Percentiles rank a stretch among this genome's conserved stretches.
phyloP scores from a whole-genome alignment of 495 filamentous ascomycete species.

The Mytilinidion resinicola region DNA sequence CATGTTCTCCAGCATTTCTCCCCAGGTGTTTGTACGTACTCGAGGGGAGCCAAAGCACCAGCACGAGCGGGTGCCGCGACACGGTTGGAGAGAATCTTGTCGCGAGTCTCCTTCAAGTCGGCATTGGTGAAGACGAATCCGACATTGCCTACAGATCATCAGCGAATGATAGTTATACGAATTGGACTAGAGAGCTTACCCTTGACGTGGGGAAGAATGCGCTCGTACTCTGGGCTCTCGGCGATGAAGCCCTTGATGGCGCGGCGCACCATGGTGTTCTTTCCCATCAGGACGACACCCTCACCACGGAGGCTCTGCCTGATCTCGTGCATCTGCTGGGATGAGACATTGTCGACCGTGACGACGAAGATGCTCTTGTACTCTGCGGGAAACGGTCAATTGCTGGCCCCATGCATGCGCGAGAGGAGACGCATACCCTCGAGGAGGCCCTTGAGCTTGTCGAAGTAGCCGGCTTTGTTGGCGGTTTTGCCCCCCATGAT shows the following conservation, averaged over 20 bases:
- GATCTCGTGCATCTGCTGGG: slow-evolving; percentile 99
- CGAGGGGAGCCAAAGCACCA: slow-evolving; percentile 84
- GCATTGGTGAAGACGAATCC: slow-evolving; percentile 99
- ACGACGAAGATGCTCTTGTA: slow-evolving; percentile 98
- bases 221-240: slow-evolving; percentile 94
- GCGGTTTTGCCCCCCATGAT: slow-evolving; percentile 98
- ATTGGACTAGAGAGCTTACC: slow-evolving; percentile 41
- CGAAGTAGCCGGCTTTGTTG: slow-evolving; percentile 97
- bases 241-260: slow-evolving; percentile 89
- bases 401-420: too few relatives aligned
- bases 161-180: neutral
- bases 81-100: slow-evolving; percentile 93
- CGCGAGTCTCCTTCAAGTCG: slow-evolving; percentile 84
- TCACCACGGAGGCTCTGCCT: slow-evolving; percentile 68
- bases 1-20: too few relatives aligned
- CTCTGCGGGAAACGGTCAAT: slow-evolving; percentile 33
- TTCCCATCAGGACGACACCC: slow-evolving; percentile 95
- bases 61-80: slow-evolving; percentile 95
- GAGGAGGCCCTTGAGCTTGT: slow-evolving; percentile 84
- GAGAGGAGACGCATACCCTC: neutral
- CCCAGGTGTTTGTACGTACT: slow-evolving; percentile 33
- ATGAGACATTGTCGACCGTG: slow-evolving; percentile 61
- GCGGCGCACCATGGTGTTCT: slow-evolving; percentile 99
- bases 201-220: slow-evolving; percentile 89
- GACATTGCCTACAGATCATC: slow-evolving; percentile 59